Percentiles rank a stretch among this genome's conserved stretches.
Conservation (phyloP, 2,329 filamentous ascomycete species). For the Diaporthe vaccinii region DNA sequence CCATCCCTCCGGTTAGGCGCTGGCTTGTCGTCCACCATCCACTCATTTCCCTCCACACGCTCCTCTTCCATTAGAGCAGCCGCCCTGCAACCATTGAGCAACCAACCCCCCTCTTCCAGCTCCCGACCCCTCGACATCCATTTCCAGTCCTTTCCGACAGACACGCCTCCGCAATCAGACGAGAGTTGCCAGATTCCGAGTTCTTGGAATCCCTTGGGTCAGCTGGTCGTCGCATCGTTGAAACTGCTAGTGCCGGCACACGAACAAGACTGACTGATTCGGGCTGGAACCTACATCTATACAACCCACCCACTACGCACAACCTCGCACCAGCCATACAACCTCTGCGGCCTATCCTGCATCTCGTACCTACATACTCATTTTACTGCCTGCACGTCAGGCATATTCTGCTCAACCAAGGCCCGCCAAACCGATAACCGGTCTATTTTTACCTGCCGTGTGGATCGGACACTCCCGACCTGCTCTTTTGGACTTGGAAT, state of each 20-base stretch:
- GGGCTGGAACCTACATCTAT: slow-evolving; percentile 23
- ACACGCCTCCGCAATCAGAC: slow-evolving; percentile 36
- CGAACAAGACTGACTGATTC: slow-evolving; percentile 4
- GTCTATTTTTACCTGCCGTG: slow-evolving; percentile 29
- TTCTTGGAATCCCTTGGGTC: slow-evolving; percentile 11
- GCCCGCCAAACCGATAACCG: slow-evolving; percentile 6
- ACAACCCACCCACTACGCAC: slow-evolving; percentile 17
- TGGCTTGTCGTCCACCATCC: slow-evolving; percentile 47
- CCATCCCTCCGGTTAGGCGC: slow-evolving; percentile 45
- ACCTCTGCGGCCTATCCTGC: slow-evolving; percentile 14
- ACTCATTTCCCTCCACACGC: slow-evolving; percentile 43
- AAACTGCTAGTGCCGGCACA: slow-evolving; percentile 35
- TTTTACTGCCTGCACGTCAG: neutral
- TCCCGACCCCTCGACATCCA: slow-evolving; percentile 15
- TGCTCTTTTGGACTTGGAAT: slow-evolving; percentile 12
- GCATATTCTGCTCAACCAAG: slow-evolving; percentile 5
- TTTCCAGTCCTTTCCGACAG: slow-evolving; percentile 37
- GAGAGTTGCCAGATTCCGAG: slow-evolving; percentile 24
- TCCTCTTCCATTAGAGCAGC: slow-evolving; percentile 33
- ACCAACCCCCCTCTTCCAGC: slow-evolving; percentile 23
- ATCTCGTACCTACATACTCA: slow-evolving; percentile 35
- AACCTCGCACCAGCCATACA: slow-evolving; percentile 27
- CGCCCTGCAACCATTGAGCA: slow-evolving; percentile 20
- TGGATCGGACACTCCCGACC: slow-evolving; percentile 20
- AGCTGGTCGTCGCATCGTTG: slow-evolving; percentile 23